These are phyloP conservation scores for Kwoniella newhampshirensis DNA, from an alignment of 768 basidiomycete species.

Conservation along the genomic window DNA sequence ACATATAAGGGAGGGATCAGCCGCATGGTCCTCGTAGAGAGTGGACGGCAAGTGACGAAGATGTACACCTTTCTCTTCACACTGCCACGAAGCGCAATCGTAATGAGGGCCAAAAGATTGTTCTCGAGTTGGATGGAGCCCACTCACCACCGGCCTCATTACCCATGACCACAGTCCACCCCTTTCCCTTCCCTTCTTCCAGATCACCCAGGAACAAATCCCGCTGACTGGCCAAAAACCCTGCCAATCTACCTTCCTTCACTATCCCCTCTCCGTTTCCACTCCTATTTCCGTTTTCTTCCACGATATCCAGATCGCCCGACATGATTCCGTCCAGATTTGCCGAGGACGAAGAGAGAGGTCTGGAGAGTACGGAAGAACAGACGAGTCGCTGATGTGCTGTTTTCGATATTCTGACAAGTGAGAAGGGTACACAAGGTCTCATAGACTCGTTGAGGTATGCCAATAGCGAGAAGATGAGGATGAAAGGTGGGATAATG, in stretches of 20 bases:
- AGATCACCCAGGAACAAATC: slow-evolving; percentile 64
- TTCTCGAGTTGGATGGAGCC: too few species aligned
- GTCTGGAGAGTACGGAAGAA: slow-evolving; percentile 8
- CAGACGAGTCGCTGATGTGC: slow-evolving; percentile 38
- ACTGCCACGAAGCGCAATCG: too few species aligned
- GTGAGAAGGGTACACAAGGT: slow-evolving; percentile 43
- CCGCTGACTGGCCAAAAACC: slow-evolving; percentile 60
- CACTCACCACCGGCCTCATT: slow-evolving; percentile 90
- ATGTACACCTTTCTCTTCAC: too few species aligned
- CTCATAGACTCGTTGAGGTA: slow-evolving; percentile 37
- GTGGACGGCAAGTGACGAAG: too few species aligned
- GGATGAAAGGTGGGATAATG: slow-evolving; percentile 7
- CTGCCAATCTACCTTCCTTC: slow-evolving; percentile 36
- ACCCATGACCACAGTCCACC: slow-evolving; percentile 87
- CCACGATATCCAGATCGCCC: neutral
- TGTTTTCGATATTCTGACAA: slow-evolving; percentile 27
- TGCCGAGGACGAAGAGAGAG: too few species aligned
- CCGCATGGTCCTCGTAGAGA: too few species aligned
- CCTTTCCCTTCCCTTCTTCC: slow-evolving; percentile 56
- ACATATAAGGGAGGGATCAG: neutral
- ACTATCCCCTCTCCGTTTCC: slow-evolving; percentile 4
- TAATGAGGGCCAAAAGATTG: too few species aligned
- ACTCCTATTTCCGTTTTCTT: too few species aligned
- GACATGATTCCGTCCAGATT: neutral
- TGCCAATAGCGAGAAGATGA: slow-evolving; percentile 5